Evolutionary conservation across 805 yeast genomes (phyloP).

Genomic region (Saccharomycopsis babjevae): DNA sequence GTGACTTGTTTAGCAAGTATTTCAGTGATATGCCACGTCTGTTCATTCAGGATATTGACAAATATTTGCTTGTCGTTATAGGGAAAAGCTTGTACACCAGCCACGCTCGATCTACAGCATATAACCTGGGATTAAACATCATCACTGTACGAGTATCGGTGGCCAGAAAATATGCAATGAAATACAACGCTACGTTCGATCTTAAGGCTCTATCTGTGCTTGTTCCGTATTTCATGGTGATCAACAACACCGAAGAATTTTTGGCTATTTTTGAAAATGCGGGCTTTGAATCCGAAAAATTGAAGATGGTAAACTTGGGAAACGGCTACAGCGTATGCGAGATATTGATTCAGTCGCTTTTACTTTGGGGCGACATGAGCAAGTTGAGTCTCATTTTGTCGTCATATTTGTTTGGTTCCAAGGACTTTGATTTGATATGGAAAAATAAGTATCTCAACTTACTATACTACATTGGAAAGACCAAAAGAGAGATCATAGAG

Average conservation of each 20-base stretch:
- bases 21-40: not conserved
- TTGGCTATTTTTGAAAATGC: not conserved
- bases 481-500: not conserved
- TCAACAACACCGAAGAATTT: not conserved
- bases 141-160: not conserved
- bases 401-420: constrained; percentile 1
- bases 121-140: not conserved
- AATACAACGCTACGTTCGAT: not conserved
- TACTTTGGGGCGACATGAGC: not conserved
- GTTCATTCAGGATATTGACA: not conserved
- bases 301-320: constrained; percentile 1
- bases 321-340: constrained; percentile 3
- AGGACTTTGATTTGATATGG: not conserved
- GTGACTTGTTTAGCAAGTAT: not conserved
- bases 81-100: constrained; percentile 1
- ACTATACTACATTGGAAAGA: not conserved
- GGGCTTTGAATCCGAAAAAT: not conserved
- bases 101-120: not conserved
- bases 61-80: not conserved
- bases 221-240: constrained; percentile 1
- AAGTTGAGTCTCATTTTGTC: not conserved
- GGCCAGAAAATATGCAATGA: constrained; percentile 2
- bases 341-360: constrained; percentile 1
- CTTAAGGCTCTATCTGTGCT: not conserved
- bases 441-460: constrained; percentile 2